A percentile compares a stretch with the other conserved stretches of the same genome.
These are phyloP conservation scores for Penicillium argentinense DNA, from an alignment of 495 filamentous ascomycete genomes.

Conservation along the genomic window DNA sequence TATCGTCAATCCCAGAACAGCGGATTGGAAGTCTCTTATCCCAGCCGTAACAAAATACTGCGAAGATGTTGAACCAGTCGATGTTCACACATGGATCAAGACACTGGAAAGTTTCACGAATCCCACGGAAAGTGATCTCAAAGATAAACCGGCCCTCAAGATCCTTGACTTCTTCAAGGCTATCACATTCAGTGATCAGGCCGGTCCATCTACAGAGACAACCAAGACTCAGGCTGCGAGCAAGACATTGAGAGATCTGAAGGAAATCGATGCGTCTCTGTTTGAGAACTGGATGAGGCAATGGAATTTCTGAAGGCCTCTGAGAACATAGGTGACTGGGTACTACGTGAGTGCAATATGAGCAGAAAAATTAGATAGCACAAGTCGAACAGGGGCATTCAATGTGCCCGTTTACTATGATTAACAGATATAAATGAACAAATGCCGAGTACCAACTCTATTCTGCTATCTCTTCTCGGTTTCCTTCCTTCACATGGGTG, in stretches of 20 bases:
- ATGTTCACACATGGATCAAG: constrained; percentile 20
- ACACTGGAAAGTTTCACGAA: constrained; percentile 14
- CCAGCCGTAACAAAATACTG: constrained; percentile 5
- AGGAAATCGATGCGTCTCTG: constrained; percentile 1
- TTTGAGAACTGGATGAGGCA: constrained; percentile 16
- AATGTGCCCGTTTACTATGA: too few species aligned
- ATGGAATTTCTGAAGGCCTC: constrained; percentile 11
- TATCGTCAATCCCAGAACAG: constrained; percentile 23
- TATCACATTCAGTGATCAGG: constrained; percentile 4
- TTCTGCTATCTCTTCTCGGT: too few species aligned
- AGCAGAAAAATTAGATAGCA: too few species aligned
- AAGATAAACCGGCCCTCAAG: constrained; percentile 24
- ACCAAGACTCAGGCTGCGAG: constrained; percentile 6
- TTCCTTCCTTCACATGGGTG: too few species aligned
- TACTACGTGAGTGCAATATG: too few species aligned
- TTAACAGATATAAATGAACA: too few species aligned
- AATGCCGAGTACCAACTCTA: too few species aligned
- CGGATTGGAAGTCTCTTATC: constrained; percentile 20
- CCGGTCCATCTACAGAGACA: constrained; percentile 5
- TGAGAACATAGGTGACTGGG: too few species aligned
- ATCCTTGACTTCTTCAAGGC: constrained; percentile 24
- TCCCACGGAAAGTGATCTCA: constrained; percentile 11
- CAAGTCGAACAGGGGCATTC: too few species aligned
- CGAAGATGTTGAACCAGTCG: constrained; percentile 5
- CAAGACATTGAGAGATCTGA: constrained; percentile 4